Base-by-base conservation (phyloP, 768 basidiomycete genomes). In the Hygrophorus russula region DNA sequence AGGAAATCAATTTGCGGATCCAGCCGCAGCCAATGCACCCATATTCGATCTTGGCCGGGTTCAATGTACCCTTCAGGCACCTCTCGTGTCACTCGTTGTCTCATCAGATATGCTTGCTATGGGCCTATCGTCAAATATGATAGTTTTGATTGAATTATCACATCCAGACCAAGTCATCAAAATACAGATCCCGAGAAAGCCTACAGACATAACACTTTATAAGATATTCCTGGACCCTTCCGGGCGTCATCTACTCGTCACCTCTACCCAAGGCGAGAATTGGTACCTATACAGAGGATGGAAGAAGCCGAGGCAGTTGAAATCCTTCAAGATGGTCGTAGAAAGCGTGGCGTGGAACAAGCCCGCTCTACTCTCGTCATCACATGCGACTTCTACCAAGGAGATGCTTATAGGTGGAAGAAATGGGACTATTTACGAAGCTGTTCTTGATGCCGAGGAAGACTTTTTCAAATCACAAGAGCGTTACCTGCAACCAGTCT, bases 311-410 rank as follows among this genome's bases (percentile, higher is more conserved):
- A 74, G 77, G 35, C 81, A 73, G 35, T 67, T 98, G 42, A 83
- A 87, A 55, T 65, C 69, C 6, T 83, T 92, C 61, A 83, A 87
- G 58, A 80, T 89, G 68, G 71, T 87, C 54, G 83, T 98, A 50
- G 88, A 93, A 59, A 82, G 87, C 49, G 69, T 98, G 32, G 88
- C 88, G 0, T 98, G 94, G 94, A 92, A 90, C 53, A 83, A 76
- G 60, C 56, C 76, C 41, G 71, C 74, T 39, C 56, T 82, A 36
- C 63, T 83, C 31, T 73, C 82, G 6, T 71, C 81, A 0, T 66
- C 79, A 9, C 70, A 82, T 57, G 68, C 78, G 14, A 82, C 79
- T 1, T 85, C 87, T 5, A 90, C 85, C 3, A 67, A 82, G 44
- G 83, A 94, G 65, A 76, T 96, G 50, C 66, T 98, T 10, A 78